Evolutionary conservation across 2,329 filamentous ascomycete species (phyloP), one percentile per base, ranked within the genome.

Genomic region (Paradendryphiella salina): DNA sequence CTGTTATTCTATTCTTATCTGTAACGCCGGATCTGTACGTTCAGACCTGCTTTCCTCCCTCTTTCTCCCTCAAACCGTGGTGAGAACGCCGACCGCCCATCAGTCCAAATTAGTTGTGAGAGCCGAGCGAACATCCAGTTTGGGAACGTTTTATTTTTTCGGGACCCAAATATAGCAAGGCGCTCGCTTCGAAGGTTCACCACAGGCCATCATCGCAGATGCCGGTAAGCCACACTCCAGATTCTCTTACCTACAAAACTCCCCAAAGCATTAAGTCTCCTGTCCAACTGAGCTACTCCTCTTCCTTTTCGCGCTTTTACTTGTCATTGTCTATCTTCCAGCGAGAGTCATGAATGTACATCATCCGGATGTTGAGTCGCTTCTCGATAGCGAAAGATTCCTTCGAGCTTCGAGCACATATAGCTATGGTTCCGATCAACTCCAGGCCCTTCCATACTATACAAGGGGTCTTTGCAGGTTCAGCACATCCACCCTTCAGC

Each of bases 221-320:
- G 67, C 66, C 67, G 55, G 67, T 70, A 68, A 66, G 67, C 48
- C 23, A 41, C 13, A 15, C n/a, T 46, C 43, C 35, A 35, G 26
- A 35, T 20, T 50, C 35, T 23, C 37, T 31, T 17, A 20, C 33
- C 33, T 56, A 56, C 57, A 55, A 54, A 46, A 44, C 36, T 26
- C 8, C 35, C 39, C n/a, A 29, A 32, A 21, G n/a, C n/a, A n/a
- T n/a, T n/a, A n/a, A n/a, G n/a, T n/a, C n/a, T n/a, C n/a, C n/a
- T n/a, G n/a, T n/a, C n/a, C n/a, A n/a, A n/a, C 14, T n/a, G 8
- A 46, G 18, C 34, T n/a, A 17, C 14, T 34, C 5, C 17, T 34
- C n/a, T 31, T 8, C 23, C 18, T 15, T 14, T 10, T 15, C 18
- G n/a, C n/a, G 15, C 28, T 15, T 7, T 11, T 7, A 8, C n/a